Percentiles rank a stretch among this genome's conserved stretches.
Conservation (phyloP, 73 alveolate species). For the Halteria grandinella region DNA sequence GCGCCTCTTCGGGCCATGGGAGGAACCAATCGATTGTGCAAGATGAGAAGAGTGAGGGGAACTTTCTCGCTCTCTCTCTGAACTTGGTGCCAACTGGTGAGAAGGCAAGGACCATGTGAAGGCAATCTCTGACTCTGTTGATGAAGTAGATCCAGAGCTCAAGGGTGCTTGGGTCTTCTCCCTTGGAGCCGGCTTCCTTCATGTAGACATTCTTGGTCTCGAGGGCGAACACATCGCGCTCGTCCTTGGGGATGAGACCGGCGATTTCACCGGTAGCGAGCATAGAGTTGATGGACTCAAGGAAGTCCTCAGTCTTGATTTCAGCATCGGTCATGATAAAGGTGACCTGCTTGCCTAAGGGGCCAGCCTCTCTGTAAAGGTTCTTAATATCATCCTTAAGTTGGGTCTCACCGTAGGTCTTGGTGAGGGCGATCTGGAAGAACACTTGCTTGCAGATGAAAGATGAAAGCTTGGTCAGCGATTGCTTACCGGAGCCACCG, state of each 20-base stretch:
- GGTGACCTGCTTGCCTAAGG: conserved; percentile 90
- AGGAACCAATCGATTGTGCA: conserved; percentile 99
- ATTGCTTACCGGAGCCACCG: conserved; percentile 99
- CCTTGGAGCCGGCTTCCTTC: conserved; percentile 86
- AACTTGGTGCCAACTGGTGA: conserved; percentile 99
- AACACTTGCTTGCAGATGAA: conserved; percentile 83
- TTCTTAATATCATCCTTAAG: conserved; percentile 92
- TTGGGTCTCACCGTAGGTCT: conserved; percentile 92
- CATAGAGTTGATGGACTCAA: conserved; percentile 97
- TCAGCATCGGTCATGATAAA: conserved; percentile 99
- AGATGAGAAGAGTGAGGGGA: conserved; percentile 99
- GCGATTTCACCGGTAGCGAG: conserved; percentile 99
- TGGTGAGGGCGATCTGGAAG: conserved; percentile 92
- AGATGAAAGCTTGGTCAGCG: conserved; percentile 98
- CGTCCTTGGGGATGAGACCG: conserved; percentile 99
- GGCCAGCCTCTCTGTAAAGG: conserved; percentile 94
- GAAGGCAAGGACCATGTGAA: conserved; percentile 99
- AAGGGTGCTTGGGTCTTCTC: conserved; percentile 85
- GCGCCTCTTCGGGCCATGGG: conserved; percentile 99
- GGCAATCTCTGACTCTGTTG: conserved; percentile 99
- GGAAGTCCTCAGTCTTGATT: conserved; percentile 98
- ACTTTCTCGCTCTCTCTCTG: conserved; percentile 98
- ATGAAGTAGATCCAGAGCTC: conserved; percentile 93
- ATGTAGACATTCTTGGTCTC: conserved; percentile 87
- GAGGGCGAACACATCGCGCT: conserved; percentile 92